Base-by-base conservation (phyloP, 352 stramenopile species). In the Globisporangium takayamanum region DNA sequence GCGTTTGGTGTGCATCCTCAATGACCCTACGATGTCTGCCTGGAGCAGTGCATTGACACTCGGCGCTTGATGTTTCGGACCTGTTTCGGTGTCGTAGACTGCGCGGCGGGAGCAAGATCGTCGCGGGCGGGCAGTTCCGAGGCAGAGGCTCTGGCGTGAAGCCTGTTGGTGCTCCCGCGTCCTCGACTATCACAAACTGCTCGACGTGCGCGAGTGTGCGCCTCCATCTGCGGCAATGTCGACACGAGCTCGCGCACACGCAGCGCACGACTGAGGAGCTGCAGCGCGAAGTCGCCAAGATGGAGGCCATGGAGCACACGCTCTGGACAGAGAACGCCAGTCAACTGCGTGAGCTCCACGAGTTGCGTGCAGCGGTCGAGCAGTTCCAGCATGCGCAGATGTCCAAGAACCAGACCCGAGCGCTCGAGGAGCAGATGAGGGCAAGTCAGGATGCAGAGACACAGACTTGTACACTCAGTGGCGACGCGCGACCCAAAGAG, bases 111-210 rank as follows among this genome's bases (percentile, higher is more conserved):
- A 74, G 59, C 20, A 78, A 76, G 53, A 59, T 78, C 3, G 62
- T 78, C 16, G 70, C 62, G 20, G 70, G 70, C 5, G 68, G 70
- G 0, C 70, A 78, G 58, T 78, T 76, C 25, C 70, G 70, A 14
- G 68, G 67, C 52, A 58, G 55, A 42, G 63, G 51, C 0, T 7
- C 36, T 30, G 51, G 30, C 1, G 50, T 51, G 46, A 56, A 39
- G 18, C 42, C 41, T 2, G 14, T 26, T 3, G 49, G 53, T 2
- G 22, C 60, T 6, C 14, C 53, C 10, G 3, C 39, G 7, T 36
- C 48, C 4, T 50, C 42, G 11, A 30, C 22, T 28, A 14, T 20
- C 12, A 28, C 33, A 0, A 41, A 14, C 0, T 78, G 68, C 33
- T 64, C 57, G 2, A 72, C 63, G 26, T 76, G 66, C 44, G 52